These are phyloP conservation scores for Botrytis deweyae DNA, from an alignment of 2,329 filamentous ascomycete species.

Conservation along the genomic window DNA sequence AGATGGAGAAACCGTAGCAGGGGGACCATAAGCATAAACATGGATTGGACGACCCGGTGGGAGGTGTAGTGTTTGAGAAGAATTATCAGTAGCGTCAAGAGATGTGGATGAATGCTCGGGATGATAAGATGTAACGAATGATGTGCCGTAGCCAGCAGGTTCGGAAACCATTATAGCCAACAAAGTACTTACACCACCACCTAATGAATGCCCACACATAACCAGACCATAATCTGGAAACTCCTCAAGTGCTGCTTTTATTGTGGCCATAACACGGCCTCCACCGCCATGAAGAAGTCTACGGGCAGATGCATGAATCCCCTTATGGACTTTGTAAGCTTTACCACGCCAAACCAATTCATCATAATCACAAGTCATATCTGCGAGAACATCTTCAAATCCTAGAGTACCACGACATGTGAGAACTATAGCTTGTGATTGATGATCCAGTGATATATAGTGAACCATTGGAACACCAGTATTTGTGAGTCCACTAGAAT, in stretches of 20 bases:
- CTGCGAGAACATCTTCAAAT: conserved; percentile 56
- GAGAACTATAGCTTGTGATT: conserved; percentile 55
- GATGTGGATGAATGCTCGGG: conserved; percentile 69
- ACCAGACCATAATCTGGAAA: conserved; percentile 57
- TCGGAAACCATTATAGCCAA: conserved; percentile 55
- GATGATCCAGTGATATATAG: conserved; percentile 56
- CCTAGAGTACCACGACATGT: conserved; percentile 56
- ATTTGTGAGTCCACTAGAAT: conserved; percentile 49
- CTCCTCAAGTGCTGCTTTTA: conserved; percentile 52
- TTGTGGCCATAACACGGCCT: conserved; percentile 51
- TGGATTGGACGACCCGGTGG: conserved; percentile 71
- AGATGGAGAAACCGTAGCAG: conserved; percentile 68
- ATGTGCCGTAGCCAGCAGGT: conserved; percentile 44
- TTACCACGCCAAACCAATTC: conserved; percentile 49
- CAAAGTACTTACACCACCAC: conserved; percentile 54
- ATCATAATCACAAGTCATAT: conserved; percentile 58
- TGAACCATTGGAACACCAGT: conserved; percentile 56
- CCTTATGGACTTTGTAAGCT: conserved; percentile 55
- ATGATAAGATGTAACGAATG: conserved; percentile 60
- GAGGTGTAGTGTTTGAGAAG: conserved; percentile 47
- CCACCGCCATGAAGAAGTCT: conserved; percentile 51
- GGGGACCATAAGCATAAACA: conserved; percentile 76
- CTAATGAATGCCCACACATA: conserved; percentile 55
- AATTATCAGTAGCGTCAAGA: conserved; percentile 26
- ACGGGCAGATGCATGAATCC: conserved; percentile 55